phyloP scores from a whole-genome alignment of 2,329 filamentous ascomycete species.

The Penicillium sp. region DNA sequence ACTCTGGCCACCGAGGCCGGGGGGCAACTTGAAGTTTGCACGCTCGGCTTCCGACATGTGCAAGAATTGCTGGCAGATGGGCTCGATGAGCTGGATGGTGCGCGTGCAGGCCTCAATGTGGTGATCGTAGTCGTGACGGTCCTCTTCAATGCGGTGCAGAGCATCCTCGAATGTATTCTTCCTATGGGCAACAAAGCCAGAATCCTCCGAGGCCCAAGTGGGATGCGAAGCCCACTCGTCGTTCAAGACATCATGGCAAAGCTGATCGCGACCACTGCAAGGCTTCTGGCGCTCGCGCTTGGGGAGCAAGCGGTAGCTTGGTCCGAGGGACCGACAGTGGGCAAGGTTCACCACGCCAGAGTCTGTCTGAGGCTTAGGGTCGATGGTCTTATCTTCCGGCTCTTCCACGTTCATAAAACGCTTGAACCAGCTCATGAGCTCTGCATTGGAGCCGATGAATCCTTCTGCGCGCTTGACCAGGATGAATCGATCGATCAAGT shows the following conservation, averaged over 20 bases:
- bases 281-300: constrained; percentile 87
- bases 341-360: constrained; percentile 82
- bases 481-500: constrained; percentile 82
- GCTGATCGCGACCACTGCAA: constrained; percentile 91
- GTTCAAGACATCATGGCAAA: constrained; percentile 90
- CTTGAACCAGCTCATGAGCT: constrained; percentile 88
- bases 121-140: constrained; percentile 97
- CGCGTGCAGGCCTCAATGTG: constrained; percentile 95
- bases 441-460: constrained; percentile 85
- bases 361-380: constrained; percentile 75
- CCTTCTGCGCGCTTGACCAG: constrained; percentile 78
- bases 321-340: constrained; percentile 92
- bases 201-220: constrained; percentile 98
- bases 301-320: constrained; percentile 89
- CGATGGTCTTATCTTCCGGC: constrained; percentile 73
- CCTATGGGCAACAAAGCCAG: constrained; percentile 93
- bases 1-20: constrained; percentile 85
- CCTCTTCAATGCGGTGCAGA: constrained; percentile 93
- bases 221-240: constrained; percentile 99
- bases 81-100: constrained; percentile 93
- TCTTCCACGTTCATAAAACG: constrained; percentile 74
- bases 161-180: constrained; percentile 96
- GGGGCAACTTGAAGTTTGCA: constrained; percentile 74
- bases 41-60: constrained; percentile 75
- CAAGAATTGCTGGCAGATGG: constrained; percentile 86